Conservation (phyloP, 2,329 filamentous ascomycete genomes). For the Diplodia sapinea region DNA sequence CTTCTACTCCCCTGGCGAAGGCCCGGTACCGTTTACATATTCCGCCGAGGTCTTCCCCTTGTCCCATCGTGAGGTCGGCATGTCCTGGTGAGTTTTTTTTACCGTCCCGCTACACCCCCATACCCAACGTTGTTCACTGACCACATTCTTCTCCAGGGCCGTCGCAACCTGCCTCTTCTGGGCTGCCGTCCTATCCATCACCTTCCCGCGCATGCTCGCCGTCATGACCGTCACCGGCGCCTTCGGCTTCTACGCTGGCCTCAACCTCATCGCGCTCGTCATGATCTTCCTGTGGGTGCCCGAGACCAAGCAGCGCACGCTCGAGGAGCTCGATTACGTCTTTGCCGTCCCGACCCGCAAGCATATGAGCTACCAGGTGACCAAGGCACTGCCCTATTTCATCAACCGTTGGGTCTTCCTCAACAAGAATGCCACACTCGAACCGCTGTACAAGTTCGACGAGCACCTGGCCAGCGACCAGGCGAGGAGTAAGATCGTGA, state of each 20-base stretch:
- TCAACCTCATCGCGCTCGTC: conserved; percentile 65
- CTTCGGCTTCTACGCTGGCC: conserved; percentile 66
- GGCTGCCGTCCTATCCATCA: conserved; percentile 66
- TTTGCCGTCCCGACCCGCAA: conserved; percentile 54
- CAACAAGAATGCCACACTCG: conserved; percentile 41
- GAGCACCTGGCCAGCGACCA: conserved; percentile 23
- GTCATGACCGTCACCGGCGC: conserved; percentile 60
- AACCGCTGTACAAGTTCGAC: conserved; percentile 49
- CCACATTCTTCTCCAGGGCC: conserved; percentile 42
- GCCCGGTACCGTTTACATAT: conserved; percentile 70
- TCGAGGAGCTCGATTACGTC: conserved; percentile 58
- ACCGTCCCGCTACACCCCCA: background rate
- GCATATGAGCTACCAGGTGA: conserved; percentile 50
- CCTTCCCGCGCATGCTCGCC: conserved; percentile 64
- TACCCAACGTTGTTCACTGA: background rate
- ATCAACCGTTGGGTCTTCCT: conserved; percentile 53
- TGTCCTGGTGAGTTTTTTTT: conserved; percentile 59
- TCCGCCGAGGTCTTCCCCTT: conserved; percentile 73
- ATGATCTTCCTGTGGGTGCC: conserved; percentile 67
- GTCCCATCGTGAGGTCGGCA: conserved; percentile 73
- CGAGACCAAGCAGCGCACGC: conserved; percentile 56
- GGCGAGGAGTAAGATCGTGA: conserved; percentile 19
- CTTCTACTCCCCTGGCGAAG: conserved; percentile 51
- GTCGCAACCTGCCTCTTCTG: conserved; percentile 70
- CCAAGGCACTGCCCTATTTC: conserved; percentile 53